Percentiles rank a stretch among this genome's conserved stretches.
These are phyloP conservation scores for Penicillium silybi DNA, from an alignment of 495 filamentous ascomycete species.

Conservation along the genomic window DNA sequence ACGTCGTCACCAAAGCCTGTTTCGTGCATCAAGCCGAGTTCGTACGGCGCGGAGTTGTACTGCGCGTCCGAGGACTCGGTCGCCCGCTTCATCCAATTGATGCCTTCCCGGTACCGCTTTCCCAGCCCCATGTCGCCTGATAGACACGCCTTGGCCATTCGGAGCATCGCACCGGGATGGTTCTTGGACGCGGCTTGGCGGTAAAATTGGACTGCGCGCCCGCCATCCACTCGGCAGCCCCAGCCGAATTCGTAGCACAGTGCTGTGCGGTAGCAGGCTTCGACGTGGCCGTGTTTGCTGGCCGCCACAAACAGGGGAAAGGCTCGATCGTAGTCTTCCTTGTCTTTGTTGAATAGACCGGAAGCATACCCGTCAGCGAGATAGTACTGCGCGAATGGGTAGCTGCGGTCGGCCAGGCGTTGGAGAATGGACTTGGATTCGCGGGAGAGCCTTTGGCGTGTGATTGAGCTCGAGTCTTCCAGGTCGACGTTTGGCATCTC, in stretches of 20 bases:
- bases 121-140: constrained; percentile 80
- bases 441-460: constrained; percentile 64
- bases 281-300: constrained; percentile 95
- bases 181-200: constrained; percentile 86
- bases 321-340: constrained; percentile 82
- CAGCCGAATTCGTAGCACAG: constrained; percentile 98
- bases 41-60: constrained; percentile 90
- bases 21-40: constrained; percentile 83
- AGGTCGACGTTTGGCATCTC: constrained; percentile 50
- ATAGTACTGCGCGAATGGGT: constrained; percentile 97
- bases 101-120: constrained; percentile 82
- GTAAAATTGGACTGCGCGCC: constrained; percentile 91
- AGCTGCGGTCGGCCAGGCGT: constrained; percentile 77
- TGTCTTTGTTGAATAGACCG: constrained; percentile 89
- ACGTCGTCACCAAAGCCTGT: constrained; percentile 88
- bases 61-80: constrained; percentile 83
- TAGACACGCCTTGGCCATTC: constrained; percentile 86
- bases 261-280: constrained; percentile 89
- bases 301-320: constrained; percentile 90
- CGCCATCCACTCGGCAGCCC: constrained; percentile 83
- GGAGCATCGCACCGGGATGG: constrained; percentile 91
- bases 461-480: constrained; percentile 39
- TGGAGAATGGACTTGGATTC: constrained; percentile 88
- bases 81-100: constrained; percentile 96
- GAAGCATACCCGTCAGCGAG: constrained; percentile 91